Evolutionary conservation across 140 eudicot genomes (phyloP).

Genomic region (Bidens hawaiensis): DNA sequence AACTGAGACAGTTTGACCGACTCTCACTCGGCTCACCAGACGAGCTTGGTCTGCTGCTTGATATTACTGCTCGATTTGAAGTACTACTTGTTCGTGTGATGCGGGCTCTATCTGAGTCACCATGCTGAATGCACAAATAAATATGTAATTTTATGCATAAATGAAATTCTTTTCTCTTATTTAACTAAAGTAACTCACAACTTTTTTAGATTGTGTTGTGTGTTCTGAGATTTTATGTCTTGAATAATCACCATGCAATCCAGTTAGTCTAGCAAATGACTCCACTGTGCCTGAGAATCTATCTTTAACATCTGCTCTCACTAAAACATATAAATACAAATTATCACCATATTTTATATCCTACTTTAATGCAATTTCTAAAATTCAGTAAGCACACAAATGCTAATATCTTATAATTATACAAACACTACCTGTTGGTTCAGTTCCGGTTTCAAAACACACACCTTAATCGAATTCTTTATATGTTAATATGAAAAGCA

Average conservation of each 20-base stretch:
- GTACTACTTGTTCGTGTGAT: slow-evolving; percentile 55
- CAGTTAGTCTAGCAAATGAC: slow-evolving; percentile 70
- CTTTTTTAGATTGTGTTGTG: slow-evolving; percentile 55
- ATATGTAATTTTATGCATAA: background rate
- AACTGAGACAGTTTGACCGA: slow-evolving; percentile 53
- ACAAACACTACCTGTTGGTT: no score
- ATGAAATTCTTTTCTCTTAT: background rate
- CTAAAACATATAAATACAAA: slow-evolving; percentile 27
- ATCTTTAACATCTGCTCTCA: slow-evolving; percentile 60
- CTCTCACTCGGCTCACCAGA: slow-evolving; percentile 66
- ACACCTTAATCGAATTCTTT: no score
- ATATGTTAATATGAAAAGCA: no score
- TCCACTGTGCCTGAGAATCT: slow-evolving; percentile 70
- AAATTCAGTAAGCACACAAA: no score
- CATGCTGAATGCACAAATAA: slow-evolving; percentile 36
- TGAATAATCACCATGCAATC: slow-evolving; percentile 62
- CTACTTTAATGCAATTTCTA: background rate
- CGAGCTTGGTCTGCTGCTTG: slow-evolving; percentile 89
- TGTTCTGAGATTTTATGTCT: slow-evolving; percentile 64
- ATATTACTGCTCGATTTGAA: slow-evolving; percentile 59
- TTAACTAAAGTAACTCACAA: background rate
- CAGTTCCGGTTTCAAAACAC: no score
- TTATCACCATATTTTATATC: slow-evolving; percentile 4
- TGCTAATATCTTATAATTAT: no score
- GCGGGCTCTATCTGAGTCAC: slow-evolving; percentile 70